Base-by-base conservation (phyloP, 345 rosid species). In the Salix suchowensis region DNA sequence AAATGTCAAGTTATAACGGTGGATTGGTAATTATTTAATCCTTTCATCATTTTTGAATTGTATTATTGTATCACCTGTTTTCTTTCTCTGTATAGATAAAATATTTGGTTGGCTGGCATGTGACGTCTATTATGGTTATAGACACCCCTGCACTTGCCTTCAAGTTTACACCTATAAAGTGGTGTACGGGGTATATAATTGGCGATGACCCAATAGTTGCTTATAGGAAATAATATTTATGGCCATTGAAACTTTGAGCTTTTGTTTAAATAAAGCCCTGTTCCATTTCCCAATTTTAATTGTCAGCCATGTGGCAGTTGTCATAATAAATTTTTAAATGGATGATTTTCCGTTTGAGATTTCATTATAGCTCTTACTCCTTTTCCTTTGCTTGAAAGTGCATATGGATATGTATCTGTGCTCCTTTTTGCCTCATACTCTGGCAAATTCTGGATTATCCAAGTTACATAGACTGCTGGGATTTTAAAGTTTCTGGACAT, bases 11-110 rank as follows among this genome's bases (percentile, higher is more conserved):
- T 69, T 52, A 79, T 37, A 75, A 72, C 60, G 88, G 84, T 77
- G 85, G 44, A 67, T 50, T 2, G 98, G 98, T 92, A 89, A 65
- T 30, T 65, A 7, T 76, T 36, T 48, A 36, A 74, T 52, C 42
- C 13, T 61, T 65, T 48, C 70, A 44, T 65, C 40, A 64, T 65
- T 36, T 77, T 60, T 71, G 37, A 71, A 68, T 60, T n/a, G 65
- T 70, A 15, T 14, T 60, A 40, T 71, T 26, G 37, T 3, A 72
- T 28, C 9, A 40, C 13, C 58, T 46, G 26, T 58, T 64, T n/a
- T 52, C 61, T 77, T 37, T 65, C 26, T 40, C 44, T 40, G 44
- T 32, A 18, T n/a, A 21, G 26, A 71, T 23, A 26, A 71, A 71
- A 44, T 72, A n/a, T 6, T 39, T 68, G 39, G 24, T 46, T 28